Evolutionary conservation across 768 basidiomycete genomes (phyloP).

Genomic region (Calvatia gigantea): DNA sequence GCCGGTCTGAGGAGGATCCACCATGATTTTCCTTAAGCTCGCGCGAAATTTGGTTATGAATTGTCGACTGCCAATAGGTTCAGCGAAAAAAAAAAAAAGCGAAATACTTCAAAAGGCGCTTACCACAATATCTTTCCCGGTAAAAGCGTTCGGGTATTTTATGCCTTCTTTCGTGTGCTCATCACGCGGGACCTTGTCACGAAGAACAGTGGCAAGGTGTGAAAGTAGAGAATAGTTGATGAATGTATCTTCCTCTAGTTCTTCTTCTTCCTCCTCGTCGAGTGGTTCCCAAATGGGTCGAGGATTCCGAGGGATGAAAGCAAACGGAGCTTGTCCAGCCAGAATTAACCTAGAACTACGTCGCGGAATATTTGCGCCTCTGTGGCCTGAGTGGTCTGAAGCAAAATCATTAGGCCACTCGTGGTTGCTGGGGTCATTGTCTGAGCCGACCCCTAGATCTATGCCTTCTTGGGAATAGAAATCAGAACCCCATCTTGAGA

Average conservation of each 20-base stretch:
- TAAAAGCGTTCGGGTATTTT: slow-evolving; percentile 86
- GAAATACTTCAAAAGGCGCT: slow-evolving; percentile 7
- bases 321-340: slow-evolving; percentile 1
- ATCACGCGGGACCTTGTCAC: slow-evolving; percentile 85
- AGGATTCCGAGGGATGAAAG: not conserved
- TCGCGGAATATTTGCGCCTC: slow-evolving; percentile 1
- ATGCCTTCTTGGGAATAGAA: not conserved
- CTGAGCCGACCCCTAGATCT: not conserved
- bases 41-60: slow-evolving; percentile 79
- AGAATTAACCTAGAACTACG: slow-evolving; percentile 5
- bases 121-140: slow-evolving; percentile 71
- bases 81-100: not conserved
- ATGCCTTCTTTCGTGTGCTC: slow-evolving; percentile 92
- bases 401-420: slow-evolving; percentile 4
- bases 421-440: not conserved
- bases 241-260: slow-evolving; percentile 57
- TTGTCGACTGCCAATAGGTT: slow-evolving; percentile 57
- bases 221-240: slow-evolving; percentile 87
- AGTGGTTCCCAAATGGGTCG: slow-evolving; percentile 34
- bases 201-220: slow-evolving; percentile 84
- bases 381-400: not conserved
- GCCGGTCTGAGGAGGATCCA: slow-evolving; percentile 65
- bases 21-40: slow-evolving; percentile 69
- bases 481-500: not conserved
- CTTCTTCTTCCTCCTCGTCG: slow-evolving; percentile 56